phyloP scores from a whole-genome alignment of 768 basidiomycete species.

The Suillus ampliporus region DNA sequence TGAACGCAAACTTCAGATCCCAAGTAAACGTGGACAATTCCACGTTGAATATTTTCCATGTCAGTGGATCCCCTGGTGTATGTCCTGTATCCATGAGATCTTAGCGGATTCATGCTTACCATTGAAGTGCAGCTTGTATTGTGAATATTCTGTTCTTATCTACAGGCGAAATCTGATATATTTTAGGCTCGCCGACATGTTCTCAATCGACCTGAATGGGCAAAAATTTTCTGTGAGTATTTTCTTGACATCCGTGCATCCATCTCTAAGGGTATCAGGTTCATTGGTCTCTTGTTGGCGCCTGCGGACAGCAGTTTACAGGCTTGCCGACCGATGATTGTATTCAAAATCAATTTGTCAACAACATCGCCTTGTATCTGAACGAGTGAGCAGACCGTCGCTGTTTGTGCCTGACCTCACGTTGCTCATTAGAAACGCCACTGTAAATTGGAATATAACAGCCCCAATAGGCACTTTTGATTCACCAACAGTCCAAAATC shows the following conservation, averaged over 20 bases:
- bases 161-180: background rate
- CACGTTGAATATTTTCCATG: background rate
- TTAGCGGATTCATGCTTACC: background rate
- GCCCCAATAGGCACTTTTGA: conserved; percentile 8
- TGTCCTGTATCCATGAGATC: background rate
- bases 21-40: conserved; percentile 5
- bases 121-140: conserved; percentile 1
- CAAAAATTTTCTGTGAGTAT: conserved; percentile 13
- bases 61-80: conserved; percentile 10
- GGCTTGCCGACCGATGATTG: conserved; percentile 6
- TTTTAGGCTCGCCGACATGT: conserved; percentile 7
- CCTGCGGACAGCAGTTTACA: conserved; percentile 9
- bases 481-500: background rate
- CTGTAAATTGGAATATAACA: conserved; percentile 9
- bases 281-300: conserved; percentile 13
- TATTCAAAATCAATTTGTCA: conserved; percentile 8
- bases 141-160: background rate
- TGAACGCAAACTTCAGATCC: background rate
- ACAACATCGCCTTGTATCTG: conserved; percentile 7
- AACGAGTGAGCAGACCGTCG: background rate
- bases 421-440: conserved; percentile 9
- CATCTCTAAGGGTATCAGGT: background rate
- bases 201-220: background rate
- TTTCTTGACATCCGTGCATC: background rate
- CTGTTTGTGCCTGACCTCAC: background rate